Evolutionary conservation across 306 rosid species (phyloP).

Genomic region (Acacia acuminata): DNA sequence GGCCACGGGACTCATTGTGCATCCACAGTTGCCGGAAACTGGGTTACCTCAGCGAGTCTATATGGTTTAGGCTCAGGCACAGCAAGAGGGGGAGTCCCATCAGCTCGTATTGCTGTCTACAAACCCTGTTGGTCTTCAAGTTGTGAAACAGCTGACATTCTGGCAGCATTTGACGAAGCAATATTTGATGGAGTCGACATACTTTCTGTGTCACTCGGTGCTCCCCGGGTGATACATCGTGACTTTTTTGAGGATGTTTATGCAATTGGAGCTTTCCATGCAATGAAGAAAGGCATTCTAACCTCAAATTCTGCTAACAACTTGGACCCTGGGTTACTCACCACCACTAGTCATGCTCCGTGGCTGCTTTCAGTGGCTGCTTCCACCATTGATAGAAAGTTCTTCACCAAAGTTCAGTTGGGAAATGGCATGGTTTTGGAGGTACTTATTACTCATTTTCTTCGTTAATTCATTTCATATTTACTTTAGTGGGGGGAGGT

Average conservation of each 20-base stretch:
- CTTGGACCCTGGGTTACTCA: neutral
- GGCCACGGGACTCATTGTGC: slow-evolving; percentile 48
- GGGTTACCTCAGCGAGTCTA: neutral
- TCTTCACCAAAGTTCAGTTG: neutral
- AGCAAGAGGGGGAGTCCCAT: neutral
- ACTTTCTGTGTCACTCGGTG: slow-evolving; percentile 40
- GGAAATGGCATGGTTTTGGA: neutral
- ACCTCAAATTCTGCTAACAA: neutral
- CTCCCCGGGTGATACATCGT: neutral
- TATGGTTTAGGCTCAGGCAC: neutral
- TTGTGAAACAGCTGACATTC: neutral
- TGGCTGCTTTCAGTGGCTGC: too few relatives aligned
- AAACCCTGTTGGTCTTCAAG: neutral
- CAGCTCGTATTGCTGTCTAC: neutral
- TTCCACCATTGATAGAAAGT: neutral
- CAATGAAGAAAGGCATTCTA: neutral
- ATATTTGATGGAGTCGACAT: slow-evolving; percentile 58
- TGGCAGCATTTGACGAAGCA: slow-evolving; percentile 45
- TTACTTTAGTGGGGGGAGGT: too few relatives aligned
- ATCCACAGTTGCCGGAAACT: neutral
- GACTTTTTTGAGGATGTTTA: neutral
- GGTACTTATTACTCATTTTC: neutral
- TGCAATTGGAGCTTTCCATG: neutral
- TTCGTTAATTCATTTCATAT: too few relatives aligned
- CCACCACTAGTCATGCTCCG: neutral